Evolutionary conservation across 805 yeast genomes (phyloP), one percentile per base, ranked within the genome.

Genomic region (Monosporozyma unispora): DNA sequence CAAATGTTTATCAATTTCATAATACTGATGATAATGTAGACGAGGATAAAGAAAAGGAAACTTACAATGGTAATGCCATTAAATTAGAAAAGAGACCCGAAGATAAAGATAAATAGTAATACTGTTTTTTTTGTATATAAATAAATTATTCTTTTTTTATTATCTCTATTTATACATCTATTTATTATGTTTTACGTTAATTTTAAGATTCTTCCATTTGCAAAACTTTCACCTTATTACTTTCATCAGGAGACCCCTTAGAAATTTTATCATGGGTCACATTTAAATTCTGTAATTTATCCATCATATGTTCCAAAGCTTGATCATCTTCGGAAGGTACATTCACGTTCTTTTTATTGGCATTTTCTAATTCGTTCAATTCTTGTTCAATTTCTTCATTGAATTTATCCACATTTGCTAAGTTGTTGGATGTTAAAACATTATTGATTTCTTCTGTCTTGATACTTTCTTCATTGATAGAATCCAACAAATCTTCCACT

Each of bases 11-110:
- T 25, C 60, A 61, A 33, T 62, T 65, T 47, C 60, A 61, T 43
- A 56, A 61, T 16, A 58, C 57, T 42, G 50, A 54, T 23, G 58
- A 60, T 22, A 45, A 60, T 9, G 56, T 64, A 11, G 62, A 63
- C 22, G 53, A 57, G 8, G 58, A 60, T 5, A 70, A 69, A 18
- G 74, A 72, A 21, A 64, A 77, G 33, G 59, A 68, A 25, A 76
- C 81, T 1, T 81, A 78, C 56, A 80, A 81, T 56, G 85, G 84
- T 1, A 81, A 80, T 57, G 72, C 69, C 16, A 59, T 78, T 35
- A 73, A 71, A 52, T 56, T 81, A 45, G 80, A 80, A 55, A 62
- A 60, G 49, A 61, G 59, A 19, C 56, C 59, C 21, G 78, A 78
- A 31, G 53, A 65, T 9, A 33, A 46, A 21, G 37, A 27, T 25